Evolutionary conservation across 1,284 basidiomycete species (phyloP).

Genomic region (Apiotrichum porosum): DNA sequence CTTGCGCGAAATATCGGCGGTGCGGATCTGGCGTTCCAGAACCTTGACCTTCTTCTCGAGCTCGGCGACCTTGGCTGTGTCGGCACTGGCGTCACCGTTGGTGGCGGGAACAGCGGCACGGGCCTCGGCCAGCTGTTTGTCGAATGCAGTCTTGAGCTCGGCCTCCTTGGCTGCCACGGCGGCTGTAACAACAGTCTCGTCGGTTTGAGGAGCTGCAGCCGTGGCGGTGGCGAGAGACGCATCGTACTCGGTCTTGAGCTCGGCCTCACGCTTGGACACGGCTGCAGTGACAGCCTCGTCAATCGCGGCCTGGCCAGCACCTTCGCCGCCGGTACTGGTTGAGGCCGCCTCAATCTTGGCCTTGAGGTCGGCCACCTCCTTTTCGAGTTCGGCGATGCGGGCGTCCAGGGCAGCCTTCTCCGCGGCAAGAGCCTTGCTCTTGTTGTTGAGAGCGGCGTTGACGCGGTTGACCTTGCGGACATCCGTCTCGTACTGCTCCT

Average conservation of each 20-base stretch:
- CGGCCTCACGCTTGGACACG: constrained; percentile 35
- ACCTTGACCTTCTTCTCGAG: constrained; percentile 35
- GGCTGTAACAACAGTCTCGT: no score
- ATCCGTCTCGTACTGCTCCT: constrained; percentile 30
- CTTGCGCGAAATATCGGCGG: constrained; percentile 40
- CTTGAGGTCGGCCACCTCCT: constrained; percentile 27
- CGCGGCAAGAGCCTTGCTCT: constrained; percentile 13
- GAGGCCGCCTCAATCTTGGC: constrained; percentile 13
- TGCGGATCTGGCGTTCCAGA: constrained; percentile 35
- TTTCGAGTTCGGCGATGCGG: constrained; percentile 21
- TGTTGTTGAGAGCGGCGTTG: constrained; percentile 21
- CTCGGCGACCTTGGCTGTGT: constrained; percentile 23
- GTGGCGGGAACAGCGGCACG: constrained; percentile 3
- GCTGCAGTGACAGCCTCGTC: constrained; percentile 42
- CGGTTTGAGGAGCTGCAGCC: constrained; percentile 1
- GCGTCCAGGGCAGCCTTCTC: constrained; percentile 20
- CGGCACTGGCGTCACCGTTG: background rate
- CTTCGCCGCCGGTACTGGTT: constrained; percentile 1
- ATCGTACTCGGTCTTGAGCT: constrained; percentile 29
- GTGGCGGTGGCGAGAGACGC: constrained; percentile 20
- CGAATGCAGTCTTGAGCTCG: constrained; percentile 24
- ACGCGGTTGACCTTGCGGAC: constrained; percentile 37
- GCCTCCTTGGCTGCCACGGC: constrained; percentile 27
- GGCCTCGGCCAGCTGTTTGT: constrained; percentile 12
- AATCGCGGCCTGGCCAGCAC: constrained; percentile 18